Conservation (phyloP, 345 rosid species). For the Populus simonii region DNA sequence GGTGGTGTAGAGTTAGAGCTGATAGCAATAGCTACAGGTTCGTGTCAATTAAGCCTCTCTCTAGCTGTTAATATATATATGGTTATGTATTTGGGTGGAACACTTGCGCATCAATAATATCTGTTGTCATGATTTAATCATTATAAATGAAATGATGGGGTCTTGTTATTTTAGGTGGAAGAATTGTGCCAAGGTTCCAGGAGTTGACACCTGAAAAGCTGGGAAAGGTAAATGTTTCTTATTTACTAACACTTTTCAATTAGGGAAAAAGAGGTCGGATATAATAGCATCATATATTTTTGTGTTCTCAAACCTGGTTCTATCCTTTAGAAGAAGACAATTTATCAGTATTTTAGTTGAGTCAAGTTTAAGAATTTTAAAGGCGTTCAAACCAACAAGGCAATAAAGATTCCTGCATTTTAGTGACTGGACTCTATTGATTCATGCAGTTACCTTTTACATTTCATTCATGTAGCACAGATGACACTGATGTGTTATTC, state of each 20-base stretch:
- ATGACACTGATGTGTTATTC: not conserved
- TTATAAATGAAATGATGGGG: slow-evolving; percentile 13
- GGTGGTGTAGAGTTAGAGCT: slow-evolving; percentile 99
- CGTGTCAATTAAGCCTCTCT: slow-evolving; percentile 7
- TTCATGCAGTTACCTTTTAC: not conserved
- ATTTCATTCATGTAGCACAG: not conserved
- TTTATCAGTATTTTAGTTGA: not conserved
- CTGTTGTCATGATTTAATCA: not conserved
- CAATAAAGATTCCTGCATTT: not conserved
- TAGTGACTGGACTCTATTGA: not conserved
- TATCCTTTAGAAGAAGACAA: not conserved
- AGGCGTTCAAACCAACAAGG: not conserved
- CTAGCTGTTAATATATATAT: not conserved
- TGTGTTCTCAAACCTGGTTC: not conserved
- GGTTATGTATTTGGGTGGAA: not conserved
- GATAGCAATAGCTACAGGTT: slow-evolving; percentile 97
- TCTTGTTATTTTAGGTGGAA: slow-evolving; percentile 58
- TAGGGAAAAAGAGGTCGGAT: not conserved
- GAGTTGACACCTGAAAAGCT: slow-evolving; percentile 92
- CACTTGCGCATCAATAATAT: not conserved
- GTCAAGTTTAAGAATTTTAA: not conserved
- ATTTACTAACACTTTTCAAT: not conserved
- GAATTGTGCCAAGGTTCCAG: slow-evolving; percentile 97
- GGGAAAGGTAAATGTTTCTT: slow-evolving; percentile 57
- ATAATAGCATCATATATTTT: not conserved